Percentiles rank a stretch among this genome's conserved stretches.
Conservation (phyloP, 345 rosid species). For the Leavenworthia alabamica region DNA sequence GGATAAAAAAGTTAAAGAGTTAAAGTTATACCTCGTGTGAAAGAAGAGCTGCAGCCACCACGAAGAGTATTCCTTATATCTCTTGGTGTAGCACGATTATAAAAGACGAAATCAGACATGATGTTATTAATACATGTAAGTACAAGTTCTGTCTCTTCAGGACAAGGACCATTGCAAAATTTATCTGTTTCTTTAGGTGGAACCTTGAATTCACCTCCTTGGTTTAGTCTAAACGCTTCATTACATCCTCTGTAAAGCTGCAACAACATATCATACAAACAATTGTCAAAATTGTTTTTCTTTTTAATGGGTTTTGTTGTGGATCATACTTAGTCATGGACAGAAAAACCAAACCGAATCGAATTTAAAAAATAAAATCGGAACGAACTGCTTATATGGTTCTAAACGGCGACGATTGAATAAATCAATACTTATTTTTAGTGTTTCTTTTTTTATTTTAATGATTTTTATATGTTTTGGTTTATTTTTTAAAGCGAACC, state of each 20-base stretch:
- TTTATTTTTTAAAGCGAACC: no score
- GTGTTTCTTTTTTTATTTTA: no score
- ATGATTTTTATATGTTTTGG: no score
- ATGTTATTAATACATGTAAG: conserved; percentile 41
- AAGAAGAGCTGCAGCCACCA: conserved; percentile 46
- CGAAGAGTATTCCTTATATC: conserved; percentile 35
- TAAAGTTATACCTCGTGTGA: conserved; percentile 36
- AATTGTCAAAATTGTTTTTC: background rate
- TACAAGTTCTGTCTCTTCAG: conserved; percentile 42
- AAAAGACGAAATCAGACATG: conserved; percentile 43
- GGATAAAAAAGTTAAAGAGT: background rate
- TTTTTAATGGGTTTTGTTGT: no score
- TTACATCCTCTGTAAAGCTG: conserved; percentile 47
- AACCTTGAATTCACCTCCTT: no score
- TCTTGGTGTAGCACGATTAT: conserved; percentile 37
- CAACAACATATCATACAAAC: background rate
- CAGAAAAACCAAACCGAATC: no score
- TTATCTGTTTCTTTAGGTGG: conserved; percentile 37
- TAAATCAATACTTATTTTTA: no score
- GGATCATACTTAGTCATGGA: no score
- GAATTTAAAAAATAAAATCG: no score
- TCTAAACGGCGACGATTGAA: no score
- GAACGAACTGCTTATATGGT: no score
- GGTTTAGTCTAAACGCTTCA: conserved; percentile 41
- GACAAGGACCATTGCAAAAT: conserved; percentile 54